Conservation (phyloP, 176 grass and related monocot genomes). For the Oryza meyeriana region DNA sequence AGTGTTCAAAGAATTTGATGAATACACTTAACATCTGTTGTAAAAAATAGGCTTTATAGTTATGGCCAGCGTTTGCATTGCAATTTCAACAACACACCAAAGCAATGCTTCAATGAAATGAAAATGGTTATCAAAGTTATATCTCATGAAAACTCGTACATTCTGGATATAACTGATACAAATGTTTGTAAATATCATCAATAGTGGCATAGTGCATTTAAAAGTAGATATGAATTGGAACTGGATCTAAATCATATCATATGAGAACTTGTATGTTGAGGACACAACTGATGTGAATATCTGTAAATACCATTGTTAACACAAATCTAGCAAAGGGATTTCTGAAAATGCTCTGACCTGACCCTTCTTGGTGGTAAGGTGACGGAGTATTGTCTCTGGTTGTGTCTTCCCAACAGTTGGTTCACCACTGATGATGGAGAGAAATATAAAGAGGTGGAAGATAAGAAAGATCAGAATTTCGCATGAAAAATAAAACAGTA, state of each 20-base stretch:
- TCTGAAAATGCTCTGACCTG: constrained; percentile 59
- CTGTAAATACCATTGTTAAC: constrained; percentile 18
- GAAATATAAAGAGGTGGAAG: constrained; percentile 13
- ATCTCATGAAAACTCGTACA: background rate
- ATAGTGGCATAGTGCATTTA: background rate
- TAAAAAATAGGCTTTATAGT: background rate
- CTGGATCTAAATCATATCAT: background rate
- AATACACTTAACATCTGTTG: background rate
- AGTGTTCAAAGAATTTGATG: background rate
- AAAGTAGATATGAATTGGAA: background rate
- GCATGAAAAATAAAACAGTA: background rate
- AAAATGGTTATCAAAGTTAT: background rate
- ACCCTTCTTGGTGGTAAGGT: constrained; percentile 90
- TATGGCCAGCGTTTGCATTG: constrained; percentile 1
- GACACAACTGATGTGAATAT: constrained; percentile 19
- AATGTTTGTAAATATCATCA: background rate
- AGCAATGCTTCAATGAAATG: constrained; percentile 8
- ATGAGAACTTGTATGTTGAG: background rate
- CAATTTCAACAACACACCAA: background rate
- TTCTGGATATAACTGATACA: background rate
- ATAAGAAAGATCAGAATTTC: constrained; percentile 42
- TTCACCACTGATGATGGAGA: constrained; percentile 57
- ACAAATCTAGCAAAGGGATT: constrained; percentile 15
- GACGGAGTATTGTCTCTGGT: constrained; percentile 81
- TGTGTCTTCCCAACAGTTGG: constrained; percentile 85